Percentiles rank a stretch among this genome's conserved stretches.
Evolutionary conservation across 163 green algal species (phyloP).

Genomic region (Scenedesmus sp.): DNA sequence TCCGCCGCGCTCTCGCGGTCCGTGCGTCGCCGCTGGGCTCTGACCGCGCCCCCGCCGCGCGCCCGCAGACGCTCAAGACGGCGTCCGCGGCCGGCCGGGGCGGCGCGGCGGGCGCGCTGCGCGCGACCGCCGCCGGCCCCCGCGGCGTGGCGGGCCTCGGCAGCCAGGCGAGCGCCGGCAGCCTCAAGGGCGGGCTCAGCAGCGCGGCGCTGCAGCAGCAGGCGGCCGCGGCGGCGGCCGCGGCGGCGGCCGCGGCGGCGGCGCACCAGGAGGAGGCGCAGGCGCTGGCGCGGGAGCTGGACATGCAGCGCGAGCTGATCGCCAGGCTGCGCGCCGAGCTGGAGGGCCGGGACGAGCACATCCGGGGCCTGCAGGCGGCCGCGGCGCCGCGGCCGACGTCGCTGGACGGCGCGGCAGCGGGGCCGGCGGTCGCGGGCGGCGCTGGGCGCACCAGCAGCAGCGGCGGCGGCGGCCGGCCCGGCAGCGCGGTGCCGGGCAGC

Average conservation of each 20-base stretch:
- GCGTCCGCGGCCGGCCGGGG: neutral
- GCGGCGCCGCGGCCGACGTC: neutral
- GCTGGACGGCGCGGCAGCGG: neutral
- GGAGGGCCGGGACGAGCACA: slow-evolving; percentile 17
- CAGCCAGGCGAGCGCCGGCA: neutral
- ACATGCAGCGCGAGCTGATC: slow-evolving; percentile 72
- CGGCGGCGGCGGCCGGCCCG: too few relatives aligned
- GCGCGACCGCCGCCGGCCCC: neutral
- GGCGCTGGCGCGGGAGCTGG: slow-evolving; percentile 62
- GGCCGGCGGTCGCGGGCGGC: too few relatives aligned
- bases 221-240: neutral
- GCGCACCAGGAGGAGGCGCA: slow-evolving; percentile 18
- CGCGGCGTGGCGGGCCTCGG: neutral
- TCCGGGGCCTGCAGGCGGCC: neutral
- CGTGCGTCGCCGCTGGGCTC: neutral
- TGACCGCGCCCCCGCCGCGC: neutral
- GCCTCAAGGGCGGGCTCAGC: slow-evolving; percentile 9
- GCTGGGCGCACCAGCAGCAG: too few relatives aligned
- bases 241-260: slow-evolving; percentile 11
- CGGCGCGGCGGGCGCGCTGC: neutral
- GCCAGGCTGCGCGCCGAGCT: slow-evolving; percentile 56
- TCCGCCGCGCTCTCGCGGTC: neutral
- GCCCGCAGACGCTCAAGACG: slow-evolving; percentile 34
- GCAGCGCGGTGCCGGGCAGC: too few relatives aligned
- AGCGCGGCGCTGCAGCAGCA: slow-evolving; percentile 11